Evolutionary conservation across 176 grass and related monocot genomes (phyloP).

Genomic region (Typha latifolia): DNA sequence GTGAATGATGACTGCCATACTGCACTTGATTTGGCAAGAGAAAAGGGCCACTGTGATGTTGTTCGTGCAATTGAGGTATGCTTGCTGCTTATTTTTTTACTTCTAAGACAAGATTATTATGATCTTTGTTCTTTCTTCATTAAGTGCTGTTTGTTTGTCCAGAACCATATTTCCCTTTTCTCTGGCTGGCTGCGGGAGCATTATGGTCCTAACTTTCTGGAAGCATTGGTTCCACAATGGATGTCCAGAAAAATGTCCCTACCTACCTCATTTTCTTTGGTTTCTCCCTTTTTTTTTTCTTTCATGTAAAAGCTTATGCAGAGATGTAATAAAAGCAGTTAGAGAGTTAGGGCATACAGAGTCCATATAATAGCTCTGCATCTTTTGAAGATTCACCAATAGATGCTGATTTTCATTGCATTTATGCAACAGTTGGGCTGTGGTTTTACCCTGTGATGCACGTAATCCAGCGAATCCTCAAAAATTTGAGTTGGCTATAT

Average conservation of each 20-base stretch:
- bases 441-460: conserved; percentile 58
- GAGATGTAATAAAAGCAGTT: no score
- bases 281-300: background rate
- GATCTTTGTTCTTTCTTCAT: background rate
- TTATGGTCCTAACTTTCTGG: conserved; percentile 81
- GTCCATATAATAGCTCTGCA: background rate
- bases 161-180: conserved; percentile 73
- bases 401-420: background rate
- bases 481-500: conserved; percentile 81
- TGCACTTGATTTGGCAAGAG: conserved; percentile 89
- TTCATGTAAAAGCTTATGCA: background rate
- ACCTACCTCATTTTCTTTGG: background rate
- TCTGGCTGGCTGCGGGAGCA: conserved; percentile 84
- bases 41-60: conserved; percentile 76
- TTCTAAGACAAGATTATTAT: background rate
- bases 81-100: background rate
- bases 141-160: conserved; percentile 14
- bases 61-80: conserved; percentile 86
- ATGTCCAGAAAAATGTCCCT: conserved; percentile 73
- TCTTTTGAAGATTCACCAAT: background rate
- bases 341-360: no score
- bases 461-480: conserved; percentile 33
- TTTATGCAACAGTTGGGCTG: conserved; percentile 59
- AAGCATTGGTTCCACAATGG: conserved; percentile 63
- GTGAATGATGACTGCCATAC: conserved; percentile 86